Evolutionary conservation across 805 yeast genomes (phyloP).

Genomic region (Kodamaea kaohsiungensis): DNA sequence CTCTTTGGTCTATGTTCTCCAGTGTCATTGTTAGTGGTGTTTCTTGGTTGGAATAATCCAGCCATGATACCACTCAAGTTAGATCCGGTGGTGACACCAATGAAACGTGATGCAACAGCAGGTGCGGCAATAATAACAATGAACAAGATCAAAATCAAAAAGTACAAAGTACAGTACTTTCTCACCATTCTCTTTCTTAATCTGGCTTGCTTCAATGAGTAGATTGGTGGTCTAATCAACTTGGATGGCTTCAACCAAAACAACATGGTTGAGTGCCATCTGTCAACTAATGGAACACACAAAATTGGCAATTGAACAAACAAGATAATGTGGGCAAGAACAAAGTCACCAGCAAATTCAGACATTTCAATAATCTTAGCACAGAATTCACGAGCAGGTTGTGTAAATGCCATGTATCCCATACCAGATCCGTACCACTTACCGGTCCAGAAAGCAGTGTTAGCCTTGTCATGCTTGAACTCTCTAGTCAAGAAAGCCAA

Average conservation of each 20-base stretch:
- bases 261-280: conserved; percentile 97
- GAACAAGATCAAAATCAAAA: conserved; percentile 66
- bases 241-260: conserved; percentile 98
- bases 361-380: conserved; percentile 94
- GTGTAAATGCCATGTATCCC: conserved; percentile 93
- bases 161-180: conserved; percentile 84
- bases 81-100: conserved; percentile 41
- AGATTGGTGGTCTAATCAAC: conserved; percentile 97
- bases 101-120: conserved; percentile 71
- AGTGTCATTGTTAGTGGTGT: conserved; percentile 80
- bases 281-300: conserved; percentile 83
- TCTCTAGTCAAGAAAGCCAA: conserved; percentile 84
- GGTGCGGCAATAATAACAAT: conserved; percentile 85
- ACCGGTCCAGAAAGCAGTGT: conserved; percentile 99
- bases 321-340: conserved; percentile 85
- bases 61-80: conserved; percentile 43
- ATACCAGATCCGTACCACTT: conserved; percentile 96
- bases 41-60: conserved; percentile 91
- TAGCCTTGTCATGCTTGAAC: conserved; percentile 91
- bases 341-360: conserved; percentile 94
- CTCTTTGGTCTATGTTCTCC: conserved; percentile 46
- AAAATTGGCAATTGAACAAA: conserved; percentile 88
- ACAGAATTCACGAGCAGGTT: conserved; percentile 91
- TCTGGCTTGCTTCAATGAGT: conserved; percentile 93
- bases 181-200: conserved; percentile 97